Conservation (phyloP, 2,329 filamentous ascomycete genomes). For the Pseudopithomyces maydicus region DNA sequence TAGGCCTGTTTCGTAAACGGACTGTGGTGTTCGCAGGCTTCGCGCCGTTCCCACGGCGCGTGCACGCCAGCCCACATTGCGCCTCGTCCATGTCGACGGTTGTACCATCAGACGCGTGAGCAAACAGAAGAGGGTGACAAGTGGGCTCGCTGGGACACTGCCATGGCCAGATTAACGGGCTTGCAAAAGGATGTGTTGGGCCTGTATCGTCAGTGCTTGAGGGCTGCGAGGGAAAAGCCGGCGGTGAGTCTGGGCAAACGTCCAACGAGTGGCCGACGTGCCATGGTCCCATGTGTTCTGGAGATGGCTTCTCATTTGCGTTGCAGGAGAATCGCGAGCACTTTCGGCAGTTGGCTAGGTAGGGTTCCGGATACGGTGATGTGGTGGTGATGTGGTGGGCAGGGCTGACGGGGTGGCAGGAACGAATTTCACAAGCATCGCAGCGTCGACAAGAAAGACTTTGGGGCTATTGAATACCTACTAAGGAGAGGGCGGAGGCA, state of each 20-base stretch:
- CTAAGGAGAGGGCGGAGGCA: constrained; percentile 81
- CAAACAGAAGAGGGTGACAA: not conserved
- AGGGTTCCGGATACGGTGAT: constrained; percentile 9
- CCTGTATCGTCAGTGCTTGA: constrained; percentile 84
- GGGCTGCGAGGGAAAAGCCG: constrained; percentile 82
- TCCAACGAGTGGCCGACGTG: not conserved
- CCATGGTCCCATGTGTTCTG: too few species aligned
- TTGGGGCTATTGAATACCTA: constrained; percentile 82
- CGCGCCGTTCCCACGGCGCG: not conserved
- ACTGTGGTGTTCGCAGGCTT: not conserved
- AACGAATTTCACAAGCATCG: constrained; percentile 73
- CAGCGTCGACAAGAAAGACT: constrained; percentile 79
- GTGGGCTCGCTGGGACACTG: not conserved
- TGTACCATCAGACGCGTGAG: not conserved
- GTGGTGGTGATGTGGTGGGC: not conserved
- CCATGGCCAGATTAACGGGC: constrained; percentile 69
- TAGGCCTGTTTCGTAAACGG: not conserved
- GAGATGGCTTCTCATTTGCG: constrained; percentile 9
- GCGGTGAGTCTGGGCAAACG: constrained; percentile 58
- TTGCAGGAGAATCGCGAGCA: constrained; percentile 62
- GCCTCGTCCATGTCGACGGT: not conserved
- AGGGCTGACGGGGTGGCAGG: constrained; percentile 56
- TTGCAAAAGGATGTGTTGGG: constrained; percentile 87
- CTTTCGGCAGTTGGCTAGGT: constrained; percentile 70
- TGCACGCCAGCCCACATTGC: not conserved